Conservation (phyloP, 2,329 filamentous ascomycete genomes). For the Cercospora beticola region DNA sequence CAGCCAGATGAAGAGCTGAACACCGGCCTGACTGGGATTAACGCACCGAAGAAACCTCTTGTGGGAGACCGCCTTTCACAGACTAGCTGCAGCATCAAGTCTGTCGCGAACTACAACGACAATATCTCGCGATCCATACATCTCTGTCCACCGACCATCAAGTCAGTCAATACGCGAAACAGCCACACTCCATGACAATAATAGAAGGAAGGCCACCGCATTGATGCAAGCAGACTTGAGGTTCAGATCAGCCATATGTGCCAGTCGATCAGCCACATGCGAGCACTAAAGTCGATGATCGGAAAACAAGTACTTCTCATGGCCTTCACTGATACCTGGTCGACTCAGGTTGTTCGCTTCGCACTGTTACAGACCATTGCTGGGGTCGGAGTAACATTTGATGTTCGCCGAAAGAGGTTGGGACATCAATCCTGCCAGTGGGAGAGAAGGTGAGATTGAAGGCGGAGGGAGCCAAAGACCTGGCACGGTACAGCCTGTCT, state of each 20-base stretch:
- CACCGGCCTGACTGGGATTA: not conserved
- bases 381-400: not conserved
- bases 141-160: too few relatives aligned
- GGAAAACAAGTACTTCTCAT: not conserved
- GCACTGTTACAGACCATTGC: fast-evolving
- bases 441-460: not conserved
- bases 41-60: too few relatives aligned
- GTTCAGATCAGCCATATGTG: too few relatives aligned
- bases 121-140: too few relatives aligned
- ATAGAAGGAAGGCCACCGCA: too few relatives aligned
- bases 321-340: not conserved
- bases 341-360: not conserved
- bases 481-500: not conserved
- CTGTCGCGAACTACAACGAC: too few relatives aligned
- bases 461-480: not conserved
- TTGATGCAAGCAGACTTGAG: too few relatives aligned
- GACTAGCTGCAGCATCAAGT: too few relatives aligned
- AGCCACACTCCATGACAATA: too few relatives aligned
- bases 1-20: not conserved
- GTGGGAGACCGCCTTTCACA: too few relatives aligned
- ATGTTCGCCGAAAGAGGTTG: not conserved
- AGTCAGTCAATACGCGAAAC: too few relatives aligned
- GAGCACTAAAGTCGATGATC: not conserved
- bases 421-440: not conserved
- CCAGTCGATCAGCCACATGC: too few relatives aligned